These are phyloP conservation scores for Rhizopus sp. DNA, from an alignment of 371 early-diverging fungal species.

Conservation along the genomic window DNA sequence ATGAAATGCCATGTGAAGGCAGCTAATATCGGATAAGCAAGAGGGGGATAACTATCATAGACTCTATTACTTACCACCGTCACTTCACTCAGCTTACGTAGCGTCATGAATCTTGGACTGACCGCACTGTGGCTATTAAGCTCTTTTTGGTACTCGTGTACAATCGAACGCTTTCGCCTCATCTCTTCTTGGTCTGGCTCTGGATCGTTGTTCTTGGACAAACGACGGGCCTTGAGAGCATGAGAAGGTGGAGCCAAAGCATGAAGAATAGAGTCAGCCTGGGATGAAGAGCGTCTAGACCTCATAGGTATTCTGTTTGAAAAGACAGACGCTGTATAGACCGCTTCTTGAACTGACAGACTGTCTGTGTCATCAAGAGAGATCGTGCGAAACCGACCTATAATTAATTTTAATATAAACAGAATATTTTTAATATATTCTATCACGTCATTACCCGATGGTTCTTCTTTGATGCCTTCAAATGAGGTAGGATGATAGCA, in stretches of 20 bases:
- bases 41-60: neutral
- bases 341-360: constrained; percentile 1
- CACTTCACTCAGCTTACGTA: constrained; percentile 43
- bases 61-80: constrained; percentile 24
- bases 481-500: neutral
- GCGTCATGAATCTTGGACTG: constrained; percentile 47
- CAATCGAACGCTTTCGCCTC: constrained; percentile 11
- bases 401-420: neutral
- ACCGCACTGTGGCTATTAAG: constrained; percentile 37
- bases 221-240: constrained; percentile 27
- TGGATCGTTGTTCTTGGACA: constrained; percentile 22
- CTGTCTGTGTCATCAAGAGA: neutral
- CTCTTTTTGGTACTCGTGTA: constrained; percentile 15
- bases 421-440: too few relatives aligned
- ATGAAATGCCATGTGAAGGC: constrained; percentile 19
- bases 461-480: neutral
- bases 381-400: neutral
- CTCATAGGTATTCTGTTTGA: neutral
- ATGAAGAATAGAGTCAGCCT: constrained; percentile 15
- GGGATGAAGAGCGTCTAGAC: constrained; percentile 4
- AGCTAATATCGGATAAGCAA: constrained; percentile 7
- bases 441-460: neutral
- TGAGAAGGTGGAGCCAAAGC: constrained; percentile 46
- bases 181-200: neutral
- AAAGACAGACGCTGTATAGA: constrained; percentile 1